These are phyloP conservation scores for Oryza meyeriana DNA, from an alignment of 176 grass and related monocot species.

Conservation along the genomic window DNA sequence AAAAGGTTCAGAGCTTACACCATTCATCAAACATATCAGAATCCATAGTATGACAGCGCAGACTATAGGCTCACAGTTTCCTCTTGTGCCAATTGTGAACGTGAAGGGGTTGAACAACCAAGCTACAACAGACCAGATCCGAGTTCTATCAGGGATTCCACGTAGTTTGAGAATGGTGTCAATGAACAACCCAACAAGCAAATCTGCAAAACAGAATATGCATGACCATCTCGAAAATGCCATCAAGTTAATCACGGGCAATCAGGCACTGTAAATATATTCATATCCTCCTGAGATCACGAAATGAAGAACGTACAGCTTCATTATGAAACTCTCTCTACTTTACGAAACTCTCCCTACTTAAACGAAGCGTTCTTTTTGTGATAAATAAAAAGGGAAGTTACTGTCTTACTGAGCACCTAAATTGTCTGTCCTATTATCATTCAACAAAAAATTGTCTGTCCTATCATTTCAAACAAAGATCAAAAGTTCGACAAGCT, in stretches of 20 bases:
- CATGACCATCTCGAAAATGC: not conserved
- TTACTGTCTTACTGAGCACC: not conserved
- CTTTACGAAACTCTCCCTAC: not conserved
- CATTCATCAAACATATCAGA: slow-evolving; percentile 86
- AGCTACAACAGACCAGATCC: slow-evolving; percentile 65
- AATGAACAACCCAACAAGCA: slow-evolving; percentile 75
- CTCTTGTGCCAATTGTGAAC: slow-evolving; percentile 91
- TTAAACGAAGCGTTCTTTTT: not conserved
- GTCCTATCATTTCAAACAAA: not conserved
- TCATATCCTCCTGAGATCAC: not conserved
- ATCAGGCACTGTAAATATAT: not conserved
- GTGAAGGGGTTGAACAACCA: slow-evolving; percentile 97
- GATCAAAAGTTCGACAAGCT: not conserved
- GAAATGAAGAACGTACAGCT: not conserved
- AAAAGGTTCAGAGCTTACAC: slow-evolving; percentile 73
- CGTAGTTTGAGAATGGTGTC: slow-evolving; percentile 61
- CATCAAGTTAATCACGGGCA: slow-evolving; percentile 5
- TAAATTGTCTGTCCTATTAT: not conserved
- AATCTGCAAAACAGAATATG: slow-evolving; percentile 55
- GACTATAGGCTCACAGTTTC: slow-evolving; percentile 88
- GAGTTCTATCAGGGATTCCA: slow-evolving; percentile 53
- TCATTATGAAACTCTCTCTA: not conserved
- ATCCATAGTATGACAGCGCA: slow-evolving; percentile 88
- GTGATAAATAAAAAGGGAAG: not conserved
- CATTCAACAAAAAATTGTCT: no score